These are phyloP conservation scores for Kitagawia praeruptora DNA, from an alignment of 129 eudicot genomes.

Conservation along the genomic window DNA sequence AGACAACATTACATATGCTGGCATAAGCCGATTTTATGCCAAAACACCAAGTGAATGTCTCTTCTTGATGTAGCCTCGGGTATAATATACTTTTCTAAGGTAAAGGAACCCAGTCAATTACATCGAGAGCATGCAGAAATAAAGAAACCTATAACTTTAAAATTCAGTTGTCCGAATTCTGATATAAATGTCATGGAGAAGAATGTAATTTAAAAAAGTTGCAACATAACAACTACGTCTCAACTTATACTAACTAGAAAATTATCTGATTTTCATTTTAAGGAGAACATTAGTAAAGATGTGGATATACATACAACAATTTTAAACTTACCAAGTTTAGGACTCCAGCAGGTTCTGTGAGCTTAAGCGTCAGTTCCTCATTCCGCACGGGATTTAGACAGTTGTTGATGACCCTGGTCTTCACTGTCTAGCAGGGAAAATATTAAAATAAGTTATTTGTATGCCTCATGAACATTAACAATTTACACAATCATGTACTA, in stretches of 20 bases:
- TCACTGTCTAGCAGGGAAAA: constrained; percentile 29
- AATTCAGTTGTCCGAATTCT: background rate
- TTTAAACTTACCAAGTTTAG: constrained; percentile 33
- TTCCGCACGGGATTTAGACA: constrained; percentile 67
- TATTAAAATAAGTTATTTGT: constrained; percentile 1
- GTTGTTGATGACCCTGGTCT: constrained; percentile 51
- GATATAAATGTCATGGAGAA: background rate
- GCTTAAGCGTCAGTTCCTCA: constrained; percentile 39
- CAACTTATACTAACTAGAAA: background rate
- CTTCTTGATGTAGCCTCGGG: background rate
- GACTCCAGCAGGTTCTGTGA: constrained; percentile 33
- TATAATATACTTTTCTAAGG: background rate
- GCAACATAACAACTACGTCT: background rate
- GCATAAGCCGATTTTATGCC: background rate
- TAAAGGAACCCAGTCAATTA: constrained; percentile 1
- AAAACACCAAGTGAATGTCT: background rate
- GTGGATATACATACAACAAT: background rate
- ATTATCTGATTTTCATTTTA: background rate
- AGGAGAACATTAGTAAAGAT: background rate
- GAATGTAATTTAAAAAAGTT: background rate
- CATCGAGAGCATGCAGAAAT: background rate
- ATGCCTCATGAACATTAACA: background rate
- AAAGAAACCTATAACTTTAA: background rate
- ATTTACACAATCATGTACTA: background rate
- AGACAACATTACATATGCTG: background rate